phyloP scores from a whole-genome alignment of 495 filamentous ascomycete species.

The Aspergillus sclerotioniger region DNA sequence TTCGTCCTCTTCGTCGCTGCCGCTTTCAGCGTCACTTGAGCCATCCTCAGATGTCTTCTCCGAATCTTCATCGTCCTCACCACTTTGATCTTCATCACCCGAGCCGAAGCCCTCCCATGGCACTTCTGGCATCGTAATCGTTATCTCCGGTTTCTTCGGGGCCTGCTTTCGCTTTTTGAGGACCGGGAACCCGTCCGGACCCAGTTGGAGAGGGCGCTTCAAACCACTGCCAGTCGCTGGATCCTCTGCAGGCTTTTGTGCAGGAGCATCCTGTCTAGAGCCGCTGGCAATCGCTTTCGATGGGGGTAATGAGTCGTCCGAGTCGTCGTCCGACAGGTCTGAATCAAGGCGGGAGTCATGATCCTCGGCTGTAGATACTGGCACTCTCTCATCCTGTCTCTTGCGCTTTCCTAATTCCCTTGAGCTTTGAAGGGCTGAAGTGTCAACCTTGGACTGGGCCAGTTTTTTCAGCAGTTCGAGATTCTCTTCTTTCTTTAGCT shows the following conservation, averaged over 20 bases:
- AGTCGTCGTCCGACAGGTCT: slow-evolving; percentile 34
- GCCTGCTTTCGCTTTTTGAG: slow-evolving; percentile 65
- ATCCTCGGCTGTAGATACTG: not conserved
- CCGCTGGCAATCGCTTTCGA: slow-evolving; percentile 19
- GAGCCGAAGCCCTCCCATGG: slow-evolving; percentile 64
- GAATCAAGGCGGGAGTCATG: slow-evolving; percentile 16
- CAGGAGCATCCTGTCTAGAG: slow-evolving; percentile 2
- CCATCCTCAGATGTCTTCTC: slow-evolving; percentile 17
- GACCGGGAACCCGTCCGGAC: slow-evolving; percentile 72
- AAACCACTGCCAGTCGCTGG: slow-evolving; percentile 68
- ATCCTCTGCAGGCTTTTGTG: slow-evolving; percentile 18
- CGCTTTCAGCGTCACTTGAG: slow-evolving; percentile 10
- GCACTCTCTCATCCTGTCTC: slow-evolving; percentile 18
- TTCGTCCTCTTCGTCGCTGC: slow-evolving; percentile 18
- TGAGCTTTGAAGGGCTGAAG: slow-evolving; percentile 71
- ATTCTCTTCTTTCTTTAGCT: slow-evolving; percentile 93
- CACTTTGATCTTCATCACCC: slow-evolving; percentile 29
- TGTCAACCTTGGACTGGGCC: slow-evolving; percentile 74
- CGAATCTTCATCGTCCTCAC: slow-evolving; percentile 14
- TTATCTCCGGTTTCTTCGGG: slow-evolving; percentile 28
- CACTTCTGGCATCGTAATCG: slow-evolving; percentile 41
- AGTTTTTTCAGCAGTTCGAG: slow-evolving; percentile 79
- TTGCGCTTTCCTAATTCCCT: slow-evolving; percentile 65
- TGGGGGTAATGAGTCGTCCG: slow-evolving; percentile 38
- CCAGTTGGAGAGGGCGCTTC: slow-evolving; percentile 80